These are phyloP conservation scores for Mycosarcoma mackinlayi DNA, from an alignment of 1,284 basidiomycete genomes.

Conservation along the genomic window DNA sequence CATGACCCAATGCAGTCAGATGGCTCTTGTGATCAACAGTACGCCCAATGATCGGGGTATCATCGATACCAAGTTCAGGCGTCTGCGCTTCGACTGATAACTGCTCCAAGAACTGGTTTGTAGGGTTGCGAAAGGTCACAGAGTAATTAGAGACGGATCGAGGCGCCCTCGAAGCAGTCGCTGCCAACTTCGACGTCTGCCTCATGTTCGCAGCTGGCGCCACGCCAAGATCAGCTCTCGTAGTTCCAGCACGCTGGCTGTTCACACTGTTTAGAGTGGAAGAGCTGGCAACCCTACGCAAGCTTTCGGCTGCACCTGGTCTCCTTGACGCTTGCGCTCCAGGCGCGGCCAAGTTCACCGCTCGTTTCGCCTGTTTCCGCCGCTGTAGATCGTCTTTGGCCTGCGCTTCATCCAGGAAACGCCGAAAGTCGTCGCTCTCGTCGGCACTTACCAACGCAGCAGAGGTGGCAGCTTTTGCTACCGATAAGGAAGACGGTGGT, in stretches of 20 bases:
- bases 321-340: neutral
- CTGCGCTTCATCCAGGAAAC: conserved; percentile 29
- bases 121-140: conserved; percentile 40
- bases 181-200: conserved; percentile 12
- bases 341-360: neutral
- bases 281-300: conserved; percentile 38
- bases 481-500: conserved; percentile 18
- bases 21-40: conserved; percentile 33
- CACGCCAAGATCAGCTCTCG: neutral
- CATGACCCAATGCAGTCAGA: conserved; percentile 42
- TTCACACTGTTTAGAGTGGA: conserved; percentile 24
- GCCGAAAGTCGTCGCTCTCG: conserved; percentile 37
- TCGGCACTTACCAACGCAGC: conserved; percentile 27
- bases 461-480: conserved; percentile 28
- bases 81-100: conserved; percentile 33
- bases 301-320: conserved; percentile 28
- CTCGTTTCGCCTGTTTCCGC: conserved; percentile 1
- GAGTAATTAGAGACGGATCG: conserved; percentile 34
- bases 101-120: conserved; percentile 36
- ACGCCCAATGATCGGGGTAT: conserved; percentile 22
- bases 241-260: conserved; percentile 5
- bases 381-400: conserved; percentile 17
- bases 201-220: neutral
- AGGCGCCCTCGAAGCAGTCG: conserved; percentile 8
- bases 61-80: conserved; percentile 32